These are phyloP conservation scores for Paulownia fortunei DNA, from an alignment of 257 asterid genomes.

Conservation along the genomic window DNA sequence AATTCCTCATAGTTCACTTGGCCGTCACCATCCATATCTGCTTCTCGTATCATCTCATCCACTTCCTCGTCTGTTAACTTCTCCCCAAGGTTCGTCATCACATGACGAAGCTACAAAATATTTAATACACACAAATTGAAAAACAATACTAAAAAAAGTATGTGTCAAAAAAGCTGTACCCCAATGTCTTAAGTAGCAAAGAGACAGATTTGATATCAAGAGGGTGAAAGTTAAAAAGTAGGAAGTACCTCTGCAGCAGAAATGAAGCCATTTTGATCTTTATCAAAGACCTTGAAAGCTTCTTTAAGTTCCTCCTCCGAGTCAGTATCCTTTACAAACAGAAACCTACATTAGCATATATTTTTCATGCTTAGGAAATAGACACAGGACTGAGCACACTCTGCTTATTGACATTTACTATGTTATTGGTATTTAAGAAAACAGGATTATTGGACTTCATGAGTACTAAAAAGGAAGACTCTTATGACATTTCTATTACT, in stretches of 20 bases:
- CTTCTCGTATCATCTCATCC: conserved; percentile 23
- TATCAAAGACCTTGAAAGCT: conserved; percentile 17
- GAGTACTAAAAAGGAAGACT: too few species aligned
- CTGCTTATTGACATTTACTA: too few species aligned
- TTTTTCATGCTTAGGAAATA: neutral
- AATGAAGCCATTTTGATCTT: conserved; percentile 23
- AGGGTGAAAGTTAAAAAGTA: too few species aligned
- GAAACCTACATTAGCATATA: neutral
- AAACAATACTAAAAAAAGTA: neutral
- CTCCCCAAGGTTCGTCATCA: conserved; percentile 24
- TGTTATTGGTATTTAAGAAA: too few species aligned
- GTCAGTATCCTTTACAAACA: conserved; percentile 7
- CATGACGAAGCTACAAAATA: conserved; percentile 10
- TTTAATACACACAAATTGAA: neutral
- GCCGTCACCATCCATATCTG: conserved; percentile 21
- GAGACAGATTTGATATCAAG: neutral
- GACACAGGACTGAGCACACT: neutral
- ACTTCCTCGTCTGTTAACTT: conserved; percentile 22
- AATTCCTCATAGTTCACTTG: conserved; percentile 25
- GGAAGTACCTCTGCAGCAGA: conserved; percentile 22
- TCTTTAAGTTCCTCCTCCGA: conserved; percentile 18
- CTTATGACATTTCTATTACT: neutral
- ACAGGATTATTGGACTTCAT: too few species aligned
- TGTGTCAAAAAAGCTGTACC: neutral
- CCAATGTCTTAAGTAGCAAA: neutral